Evolutionary conservation across 139 green algal genomes (phyloP).

Genomic region (Coelastrella sp.): DNA sequence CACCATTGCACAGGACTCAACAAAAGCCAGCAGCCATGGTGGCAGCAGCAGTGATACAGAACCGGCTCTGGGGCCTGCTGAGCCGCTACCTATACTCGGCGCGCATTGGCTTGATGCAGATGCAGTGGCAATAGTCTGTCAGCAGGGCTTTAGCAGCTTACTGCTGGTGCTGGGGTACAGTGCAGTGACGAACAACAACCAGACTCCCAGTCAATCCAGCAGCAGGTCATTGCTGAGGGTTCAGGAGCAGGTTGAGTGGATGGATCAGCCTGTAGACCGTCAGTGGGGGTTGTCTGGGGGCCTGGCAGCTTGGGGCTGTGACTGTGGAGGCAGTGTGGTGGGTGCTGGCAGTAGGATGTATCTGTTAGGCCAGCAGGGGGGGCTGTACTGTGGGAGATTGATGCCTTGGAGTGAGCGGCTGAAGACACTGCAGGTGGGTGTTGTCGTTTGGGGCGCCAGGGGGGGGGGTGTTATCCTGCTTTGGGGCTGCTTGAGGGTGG

Average conservation of each 20-base stretch:
- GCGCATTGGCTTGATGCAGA: slow-evolving; percentile 65
- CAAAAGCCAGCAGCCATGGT: not conserved
- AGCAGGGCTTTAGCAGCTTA: slow-evolving; percentile 51
- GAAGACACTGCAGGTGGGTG: slow-evolving; percentile 58
- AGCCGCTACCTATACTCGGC: slow-evolving; percentile 44
- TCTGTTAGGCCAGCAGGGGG: slow-evolving; percentile 52
- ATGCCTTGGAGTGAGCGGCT: slow-evolving; percentile 70
- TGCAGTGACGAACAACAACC: not conserved
- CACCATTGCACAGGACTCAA: not conserved
- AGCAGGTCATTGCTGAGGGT: not conserved
- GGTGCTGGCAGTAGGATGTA: slow-evolving; percentile 50
- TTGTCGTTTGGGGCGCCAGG: not conserved
- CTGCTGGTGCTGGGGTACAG: slow-evolving; percentile 61
- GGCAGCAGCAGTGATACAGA: not conserved
- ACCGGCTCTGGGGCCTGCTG: slow-evolving; percentile 4
- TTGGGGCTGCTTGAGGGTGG: too few relatives aligned
- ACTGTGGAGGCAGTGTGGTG: slow-evolving; percentile 27
- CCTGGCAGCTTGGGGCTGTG: slow-evolving; percentile 16
- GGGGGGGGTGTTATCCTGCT: not conserved
- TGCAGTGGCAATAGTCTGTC: slow-evolving; percentile 58
- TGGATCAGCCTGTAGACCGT: slow-evolving; percentile 43
- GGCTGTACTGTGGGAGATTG: slow-evolving; percentile 59
- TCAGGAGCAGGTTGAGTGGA: slow-evolving; percentile 44
- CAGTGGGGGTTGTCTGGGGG: not conserved
- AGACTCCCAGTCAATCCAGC: not conserved